Base-by-base conservation (phyloP, 768 basidiomycete genomes). In the Russula foetens region DNA sequence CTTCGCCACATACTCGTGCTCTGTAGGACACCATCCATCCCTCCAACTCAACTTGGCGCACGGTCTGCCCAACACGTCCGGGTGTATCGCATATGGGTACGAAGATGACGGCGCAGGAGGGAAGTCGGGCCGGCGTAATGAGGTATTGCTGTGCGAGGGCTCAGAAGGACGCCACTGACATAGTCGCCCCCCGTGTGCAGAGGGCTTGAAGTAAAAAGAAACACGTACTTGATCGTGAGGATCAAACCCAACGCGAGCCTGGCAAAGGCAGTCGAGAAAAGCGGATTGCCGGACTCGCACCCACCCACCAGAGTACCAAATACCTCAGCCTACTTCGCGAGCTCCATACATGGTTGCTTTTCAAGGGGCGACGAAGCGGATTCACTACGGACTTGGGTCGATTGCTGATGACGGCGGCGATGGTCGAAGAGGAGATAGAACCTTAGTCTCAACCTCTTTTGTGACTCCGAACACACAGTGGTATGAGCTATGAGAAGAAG, bases 241-340 rank as follows among this genome's bases (percentile, higher is more conserved):
- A 86, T 90, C 26, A 89, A 88, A 33, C 81, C 81, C 39, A 79
- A 65, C 26, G 81, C 80, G 63, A 92, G 71, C 57, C 80, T 79
- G 38, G 88, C 82, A 72, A 92, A 95, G 69, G 82, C 88, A 65
- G 82, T 86, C 4, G 89, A 88, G 75, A 95, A 95, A 6, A 92
- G 73, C 17, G 90, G 91, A 64, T 84, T 81, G 0, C 89, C 91
- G 2, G 86, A 83, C 1, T 75, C 77, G 7, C 89, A 78, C 64
- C 89, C 88, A 9, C 79, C 81, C 17, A 81, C 73, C 31, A 11
- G 31, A 5, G 5, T 19, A 47, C 57, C 24, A 64, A 66, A 55
- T 60, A 57, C 35, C 54, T 48, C 26, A 63, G 57, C 12, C 62
- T 61, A 19, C 63, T 56, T 14, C 62, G 38, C 9, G 39, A 33